Base-by-base conservation (phyloP, 1,284 basidiomycete species). In the Heliocybe sulcata region DNA sequence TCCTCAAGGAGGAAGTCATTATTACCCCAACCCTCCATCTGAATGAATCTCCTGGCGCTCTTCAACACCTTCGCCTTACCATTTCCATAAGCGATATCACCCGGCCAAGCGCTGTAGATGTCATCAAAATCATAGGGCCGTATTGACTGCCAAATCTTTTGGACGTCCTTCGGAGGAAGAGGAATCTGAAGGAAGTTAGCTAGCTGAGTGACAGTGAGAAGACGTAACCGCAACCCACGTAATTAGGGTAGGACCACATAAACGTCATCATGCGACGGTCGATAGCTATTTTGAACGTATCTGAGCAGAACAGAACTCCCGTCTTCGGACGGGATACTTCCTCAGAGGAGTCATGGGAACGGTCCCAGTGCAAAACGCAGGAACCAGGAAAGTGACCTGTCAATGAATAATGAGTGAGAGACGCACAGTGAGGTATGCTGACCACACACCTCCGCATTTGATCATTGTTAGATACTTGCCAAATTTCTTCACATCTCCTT, bases 361-460 rank as follows among this genome's bases (percentile, higher is more conserved):
- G 51, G 14, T 52, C 20, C 51, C 51, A 52, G 22, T 52, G 51
- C 51, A 52, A 20, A 3, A 52, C 51, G 33, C 51, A 52, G 12
- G 51, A 52, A 23, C 51, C 51, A 12, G 51, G 51, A 20, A 52
- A 52, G 33, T 52, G 51, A 20, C 51, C 51, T 52, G 26, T 11
- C 6, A 23, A 16, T 29, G 11, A 10, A 29, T 35, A 4, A 16
- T 42, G 19, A 31, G n/a, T 6, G 19, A 12, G 51, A 33, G 12
- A n/a, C 14, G 26, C 29, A 33, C 22, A 3, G 3, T n/a, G n/a
- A 35, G 9, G 16, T 35, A 9, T 16, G 9, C 16, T n/a, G 8
- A 10, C 10, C 9, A 51, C 51, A 26, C 29, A 52, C 51, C 51
- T 33, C 51, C 51, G 33, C 51, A 52, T 35, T 29, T 31, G 19